Conservation (phyloP, 1,284 basidiomycete genomes). For the Papiliotrema laurentii region DNA sequence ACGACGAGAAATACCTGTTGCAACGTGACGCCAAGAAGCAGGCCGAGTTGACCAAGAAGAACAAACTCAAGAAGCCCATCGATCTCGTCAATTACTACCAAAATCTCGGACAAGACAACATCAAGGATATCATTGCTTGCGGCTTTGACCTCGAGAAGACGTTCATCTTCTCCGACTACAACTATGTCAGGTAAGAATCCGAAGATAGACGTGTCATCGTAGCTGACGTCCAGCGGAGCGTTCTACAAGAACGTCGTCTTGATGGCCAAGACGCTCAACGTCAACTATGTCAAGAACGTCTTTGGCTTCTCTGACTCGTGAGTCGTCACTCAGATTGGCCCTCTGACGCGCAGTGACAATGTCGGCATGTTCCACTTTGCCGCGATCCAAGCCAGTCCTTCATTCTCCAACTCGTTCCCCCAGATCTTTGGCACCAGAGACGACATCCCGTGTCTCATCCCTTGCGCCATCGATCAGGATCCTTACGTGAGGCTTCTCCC, state of each 20-base stretch:
- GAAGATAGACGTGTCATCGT: background rate
- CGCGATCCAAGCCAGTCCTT: slow-evolving; percentile 92
- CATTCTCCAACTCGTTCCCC: slow-evolving; percentile 98
- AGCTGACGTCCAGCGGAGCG: slow-evolving; percentile 56
- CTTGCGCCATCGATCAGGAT: slow-evolving; percentile 95
- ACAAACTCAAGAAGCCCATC: slow-evolving; percentile 42
- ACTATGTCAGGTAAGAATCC: slow-evolving; percentile 53
- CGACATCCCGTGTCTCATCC: slow-evolving; percentile 89
- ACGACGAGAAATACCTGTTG: slow-evolving; percentile 99
- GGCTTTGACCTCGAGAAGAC: slow-evolving; percentile 91
- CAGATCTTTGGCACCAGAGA: slow-evolving; percentile 86
- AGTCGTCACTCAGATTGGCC: slow-evolving; percentile 41
- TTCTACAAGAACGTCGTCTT: slow-evolving; percentile 95
- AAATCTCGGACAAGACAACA: slow-evolving; percentile 78
- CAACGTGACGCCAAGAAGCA: slow-evolving; percentile 65
- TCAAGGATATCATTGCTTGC: slow-evolving; percentile 92
- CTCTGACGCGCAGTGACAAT: slow-evolving; percentile 67
- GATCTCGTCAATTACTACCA: slow-evolving; percentile 72
- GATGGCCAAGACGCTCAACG: slow-evolving; percentile 88
- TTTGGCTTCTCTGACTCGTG: slow-evolving; percentile 95
- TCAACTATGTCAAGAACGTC: slow-evolving; percentile 88
- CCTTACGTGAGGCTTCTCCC: slow-evolving; percentile 46
- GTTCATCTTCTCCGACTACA: slow-evolving; percentile 93
- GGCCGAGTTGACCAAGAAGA: slow-evolving; percentile 42
- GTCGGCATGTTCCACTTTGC: slow-evolving; percentile 98